Conservation (phyloP, 495 filamentous ascomycete genomes). For the Neurospora pannonica region DNA sequence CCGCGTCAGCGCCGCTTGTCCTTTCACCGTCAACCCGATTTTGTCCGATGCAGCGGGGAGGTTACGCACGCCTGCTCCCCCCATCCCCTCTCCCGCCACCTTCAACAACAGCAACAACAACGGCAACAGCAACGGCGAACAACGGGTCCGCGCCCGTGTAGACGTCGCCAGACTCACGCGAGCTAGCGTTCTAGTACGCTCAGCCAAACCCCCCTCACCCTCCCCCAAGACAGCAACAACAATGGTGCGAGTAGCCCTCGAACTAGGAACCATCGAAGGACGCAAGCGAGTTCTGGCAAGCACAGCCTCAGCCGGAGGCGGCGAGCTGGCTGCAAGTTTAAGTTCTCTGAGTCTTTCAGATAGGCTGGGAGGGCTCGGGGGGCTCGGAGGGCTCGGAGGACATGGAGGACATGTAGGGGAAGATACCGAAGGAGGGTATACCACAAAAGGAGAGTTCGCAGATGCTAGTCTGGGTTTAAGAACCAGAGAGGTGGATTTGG, state of each 20-base stretch:
- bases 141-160: conserved; percentile 45
- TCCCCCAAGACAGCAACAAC: conserved; percentile 8
- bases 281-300: background rate
- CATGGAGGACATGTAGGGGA: background rate
- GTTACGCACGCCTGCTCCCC: conserved; percentile 42
- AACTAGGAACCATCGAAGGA: conserved; percentile 39
- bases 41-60: conserved; percentile 60
- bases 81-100: conserved; percentile 30
- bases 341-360: background rate
- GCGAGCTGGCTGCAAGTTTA: background rate
- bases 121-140: conserved; percentile 25
- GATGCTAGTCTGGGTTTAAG: conserved; percentile 61
- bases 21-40: conserved; percentile 45
- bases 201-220: background rate
- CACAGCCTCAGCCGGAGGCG: background rate
- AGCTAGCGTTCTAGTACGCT: conserved; percentile 39
- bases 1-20: conserved; percentile 51
- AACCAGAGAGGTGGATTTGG: conserved; percentile 61
- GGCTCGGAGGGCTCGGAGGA: background rate
- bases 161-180: conserved; percentile 46
- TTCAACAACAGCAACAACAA: background rate
- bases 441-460: conserved; percentile 48
- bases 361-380: background rate
- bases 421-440: conserved; percentile 42
- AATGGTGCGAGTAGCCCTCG: conserved; percentile 55